Base-by-base conservation (phyloP, 148 eudicot species). In the Suaeda aralocaspica region DNA sequence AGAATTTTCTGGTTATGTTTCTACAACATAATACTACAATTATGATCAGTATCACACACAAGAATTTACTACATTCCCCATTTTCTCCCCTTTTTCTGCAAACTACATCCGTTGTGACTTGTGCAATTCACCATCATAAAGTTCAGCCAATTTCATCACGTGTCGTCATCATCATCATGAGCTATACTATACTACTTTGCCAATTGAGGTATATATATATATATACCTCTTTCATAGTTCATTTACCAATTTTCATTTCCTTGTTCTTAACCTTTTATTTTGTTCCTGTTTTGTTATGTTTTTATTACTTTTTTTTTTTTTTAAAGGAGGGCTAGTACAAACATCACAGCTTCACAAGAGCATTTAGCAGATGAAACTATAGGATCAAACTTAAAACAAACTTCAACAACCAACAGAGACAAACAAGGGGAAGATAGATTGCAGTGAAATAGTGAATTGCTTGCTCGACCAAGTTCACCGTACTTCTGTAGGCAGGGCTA, bases 401-500 rank as follows among this genome's bases (percentile, higher is more conserved):
- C 14, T n/a, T 65, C 46, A 29, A 57, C 36, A 42, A 69, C 70
- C 69, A 61, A 61, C 70, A 66, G 56, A 65, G 41, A 19, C 5
- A 2, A 26, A 52, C 18, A 63, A 31, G 57, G 46, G n/a, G 41
- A 57, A 24, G 63, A 13, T 25, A 58, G 45, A 58, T 25, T 22
- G 19, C 18, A 2, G 41, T 21, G 31, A 59, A n/a, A n/a, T n/a
- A n/a, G n/a, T n/a, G n/a, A n/a, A n/a, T n/a, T n/a, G n/a, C n/a
- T n/a, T 39, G 48, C 39, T 33, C 67, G 9, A 42, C 33, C 5
- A 41, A 52, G 18, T 73, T 88, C 76, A 90, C 21, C 96, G 81
- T 77, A 62, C 61, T 82, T 76, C 90, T 72, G 86, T 90, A 90
- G 13, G 82, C 77, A n/a, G 96, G 96, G 70, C 87, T 84, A 77